phyloP scores from a whole-genome alignment of 2,329 filamentous ascomycete genomes.

The Nothophaeocryptopus gaeumannii region DNA sequence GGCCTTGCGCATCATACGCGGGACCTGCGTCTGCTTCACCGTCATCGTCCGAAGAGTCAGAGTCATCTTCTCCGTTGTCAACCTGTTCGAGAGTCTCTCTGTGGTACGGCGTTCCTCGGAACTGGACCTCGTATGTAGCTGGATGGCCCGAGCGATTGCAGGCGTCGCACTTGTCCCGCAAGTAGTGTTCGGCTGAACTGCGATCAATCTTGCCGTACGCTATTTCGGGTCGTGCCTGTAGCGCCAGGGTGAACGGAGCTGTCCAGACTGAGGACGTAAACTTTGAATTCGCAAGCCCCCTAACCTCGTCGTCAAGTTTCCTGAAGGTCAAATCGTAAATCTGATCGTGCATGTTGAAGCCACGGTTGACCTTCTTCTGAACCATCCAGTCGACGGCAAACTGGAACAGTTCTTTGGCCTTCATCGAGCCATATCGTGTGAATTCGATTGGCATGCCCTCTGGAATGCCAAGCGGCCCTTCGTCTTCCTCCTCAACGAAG shows the following conservation, averaged over 20 bases:
- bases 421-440: conserved; percentile 63
- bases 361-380: conserved; percentile 72
- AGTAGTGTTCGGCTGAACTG: conserved; percentile 33
- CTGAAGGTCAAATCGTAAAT: conserved; percentile 67
- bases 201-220: conserved; percentile 48
- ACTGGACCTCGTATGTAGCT: conserved; percentile 61
- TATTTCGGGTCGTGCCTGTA: conserved; percentile 64
- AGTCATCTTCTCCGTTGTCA: conserved; percentile 54
- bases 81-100: conserved; percentile 64
- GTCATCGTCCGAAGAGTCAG: conserved; percentile 41
- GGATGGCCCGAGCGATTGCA: conserved; percentile 69
- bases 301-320: conserved; percentile 70
- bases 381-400: conserved; percentile 78
- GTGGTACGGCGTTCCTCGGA: conserved; percentile 66
- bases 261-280: conserved; percentile 71
- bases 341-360: conserved; percentile 60
- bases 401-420: conserved; percentile 68
- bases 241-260: conserved; percentile 60
- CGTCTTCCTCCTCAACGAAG: conserved; percentile 58
- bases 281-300: conserved; percentile 66
- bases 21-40: conserved; percentile 36
- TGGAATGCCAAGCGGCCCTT: conserved; percentile 54
- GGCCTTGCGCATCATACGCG: conserved; percentile 50
- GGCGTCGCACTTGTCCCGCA: conserved; percentile 60
- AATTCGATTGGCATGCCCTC: conserved; percentile 66